Percentiles rank a stretch among this genome's conserved stretches.
Evolutionary conservation across 2,329 filamentous ascomycete genomes (phyloP).

Genomic region (Fusarium marasasianum): DNA sequence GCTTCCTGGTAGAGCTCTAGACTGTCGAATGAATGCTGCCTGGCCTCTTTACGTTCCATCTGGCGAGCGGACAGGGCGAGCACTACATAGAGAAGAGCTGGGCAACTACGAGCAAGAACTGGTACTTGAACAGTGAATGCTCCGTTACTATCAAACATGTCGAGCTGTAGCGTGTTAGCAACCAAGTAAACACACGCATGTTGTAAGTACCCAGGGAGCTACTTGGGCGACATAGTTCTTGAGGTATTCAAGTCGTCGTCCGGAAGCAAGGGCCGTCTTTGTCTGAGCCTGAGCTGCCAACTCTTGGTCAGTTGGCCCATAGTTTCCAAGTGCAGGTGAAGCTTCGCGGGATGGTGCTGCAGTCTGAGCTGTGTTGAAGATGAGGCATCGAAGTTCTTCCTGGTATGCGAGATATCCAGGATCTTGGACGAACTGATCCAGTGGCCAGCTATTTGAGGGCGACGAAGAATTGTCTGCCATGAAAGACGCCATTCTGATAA

Average conservation of each 20-base stretch:
- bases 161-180: conserved; percentile 51
- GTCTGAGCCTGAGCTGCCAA: conserved; percentile 36
- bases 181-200: neutral
- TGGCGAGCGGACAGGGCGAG: conserved; percentile 65
- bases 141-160: conserved; percentile 65
- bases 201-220: conserved; percentile 57
- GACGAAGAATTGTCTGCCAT: conserved; percentile 39
- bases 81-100: conserved; percentile 60
- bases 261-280: conserved; percentile 44
- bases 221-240: conserved; percentile 63
- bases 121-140: conserved; percentile 64
- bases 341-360: conserved; percentile 52
- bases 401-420: conserved; percentile 57
- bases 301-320: conserved; percentile 31
- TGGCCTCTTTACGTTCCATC: conserved; percentile 59
- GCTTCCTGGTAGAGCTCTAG: conserved; percentile 65
- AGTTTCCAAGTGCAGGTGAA: conserved; percentile 45
- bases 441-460: conserved; percentile 44
- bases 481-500: conserved; percentile 12
- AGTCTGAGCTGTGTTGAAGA: conserved; percentile 57
- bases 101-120: conserved; percentile 56
- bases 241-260: conserved; percentile 51
- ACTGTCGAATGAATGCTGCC: conserved; percentile 58
- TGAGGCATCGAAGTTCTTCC: conserved; percentile 56
- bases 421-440: conserved; percentile 50